A percentile compares a stretch with the other conserved stretches of the same genome.
Evolutionary conservation across 2,329 filamentous ascomycete genomes (phyloP).

Genomic region (Exophiala viscosa): DNA sequence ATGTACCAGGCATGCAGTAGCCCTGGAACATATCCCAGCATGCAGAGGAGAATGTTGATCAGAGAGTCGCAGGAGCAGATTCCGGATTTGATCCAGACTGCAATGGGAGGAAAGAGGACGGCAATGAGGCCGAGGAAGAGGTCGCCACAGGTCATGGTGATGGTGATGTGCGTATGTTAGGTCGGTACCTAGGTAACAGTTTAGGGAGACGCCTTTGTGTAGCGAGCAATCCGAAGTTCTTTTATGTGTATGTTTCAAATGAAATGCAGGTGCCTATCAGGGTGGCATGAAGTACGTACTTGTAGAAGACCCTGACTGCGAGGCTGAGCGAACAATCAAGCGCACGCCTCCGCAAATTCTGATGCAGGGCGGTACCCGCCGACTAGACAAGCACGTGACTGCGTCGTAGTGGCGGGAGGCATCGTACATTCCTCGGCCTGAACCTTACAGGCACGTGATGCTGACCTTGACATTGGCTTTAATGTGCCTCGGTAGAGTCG

Average conservation of each 20-base stretch:
- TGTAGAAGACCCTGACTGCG: background rate
- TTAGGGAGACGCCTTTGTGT: background rate
- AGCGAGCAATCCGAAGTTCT: background rate
- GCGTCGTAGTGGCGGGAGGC: no score
- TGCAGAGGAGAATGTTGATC: slow-evolving; percentile 90
- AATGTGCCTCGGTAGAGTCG: no score
- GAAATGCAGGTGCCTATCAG: background rate
- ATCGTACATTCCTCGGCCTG: no score
- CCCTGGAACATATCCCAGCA: slow-evolving; percentile 75
- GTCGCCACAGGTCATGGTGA: slow-evolving; percentile 34
- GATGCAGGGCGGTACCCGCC: background rate
- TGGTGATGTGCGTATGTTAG: slow-evolving; percentile 1
- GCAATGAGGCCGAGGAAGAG: slow-evolving; percentile 46
- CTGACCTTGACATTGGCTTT: no score
- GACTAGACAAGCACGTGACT: no score
- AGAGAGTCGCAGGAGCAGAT: slow-evolving; percentile 88
- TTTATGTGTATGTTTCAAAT: background rate
- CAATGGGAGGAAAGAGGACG: slow-evolving; percentile 36
- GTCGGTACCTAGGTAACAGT: background rate
- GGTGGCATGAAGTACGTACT: background rate
- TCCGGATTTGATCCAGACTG: slow-evolving; percentile 95
- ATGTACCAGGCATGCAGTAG: slow-evolving; percentile 98
- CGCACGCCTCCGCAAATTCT: background rate
- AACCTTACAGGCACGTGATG: no score
- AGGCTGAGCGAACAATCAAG: slow-evolving; percentile 7